These are phyloP conservation scores for Ochromonas danica DNA, from an alignment of 108 stramenopile species.

Conservation along the genomic window DNA sequence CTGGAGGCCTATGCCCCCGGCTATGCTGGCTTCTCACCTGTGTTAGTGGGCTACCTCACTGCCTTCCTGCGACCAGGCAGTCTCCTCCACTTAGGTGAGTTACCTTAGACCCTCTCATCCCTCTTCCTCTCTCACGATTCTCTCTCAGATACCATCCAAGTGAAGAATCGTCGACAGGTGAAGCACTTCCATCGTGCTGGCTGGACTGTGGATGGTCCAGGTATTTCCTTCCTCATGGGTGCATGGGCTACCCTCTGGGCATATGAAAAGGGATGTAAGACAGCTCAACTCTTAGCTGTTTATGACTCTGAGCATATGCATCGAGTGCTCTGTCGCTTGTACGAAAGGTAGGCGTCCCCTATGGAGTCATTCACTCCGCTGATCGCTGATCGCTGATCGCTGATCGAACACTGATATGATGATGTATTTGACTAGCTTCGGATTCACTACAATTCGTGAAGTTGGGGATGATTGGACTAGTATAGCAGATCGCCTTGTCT, in stretches of 20 bases:
- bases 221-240: background rate
- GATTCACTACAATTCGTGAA: constrained; percentile 40
- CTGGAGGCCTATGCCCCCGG: background rate
- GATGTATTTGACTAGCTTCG: background rate
- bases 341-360: background rate
- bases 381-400: too few relatives aligned
- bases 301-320: background rate
- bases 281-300: background rate
- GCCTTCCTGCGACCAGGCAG: background rate
- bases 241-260: background rate
- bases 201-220: background rate
- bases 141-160: background rate
- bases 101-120: too few relatives aligned
- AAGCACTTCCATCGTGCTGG: background rate
- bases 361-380: too few relatives aligned
- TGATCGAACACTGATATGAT: too few relatives aligned
- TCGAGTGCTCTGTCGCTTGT: background rate
- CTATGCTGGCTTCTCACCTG: background rate
- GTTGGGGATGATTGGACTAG: constrained; percentile 47
- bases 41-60: background rate
- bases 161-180: background rate
- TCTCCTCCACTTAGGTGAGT: too few relatives aligned
- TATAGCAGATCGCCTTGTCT: constrained; percentile 41
- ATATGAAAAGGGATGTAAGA: background rate
- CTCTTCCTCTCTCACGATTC: background rate